Evolutionary conservation across 257 asterid genomes (phyloP), one percentile per base, ranked within the genome.

Genomic region (Capsicum rhomboideum): DNA sequence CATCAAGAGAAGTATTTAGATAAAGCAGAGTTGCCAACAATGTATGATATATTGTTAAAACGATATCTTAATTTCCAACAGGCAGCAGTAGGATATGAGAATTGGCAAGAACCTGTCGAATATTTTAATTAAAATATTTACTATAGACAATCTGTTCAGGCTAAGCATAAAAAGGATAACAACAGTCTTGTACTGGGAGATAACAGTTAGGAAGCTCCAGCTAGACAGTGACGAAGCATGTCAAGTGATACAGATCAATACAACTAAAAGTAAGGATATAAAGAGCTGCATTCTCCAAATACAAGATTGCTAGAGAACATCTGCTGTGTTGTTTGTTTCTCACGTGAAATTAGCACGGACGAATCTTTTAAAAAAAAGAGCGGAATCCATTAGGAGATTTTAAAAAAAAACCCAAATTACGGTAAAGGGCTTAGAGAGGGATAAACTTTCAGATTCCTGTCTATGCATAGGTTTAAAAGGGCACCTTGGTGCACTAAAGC

Each of bases 21-120:
- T 83, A 81, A 77, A 89, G 82, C 82, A 79, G 53, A 67, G 55
- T 80, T 29, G 77, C 61, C 42, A 84, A 29, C 58, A 46, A 74
- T 71, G 81, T 79, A 69, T 44, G 28, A 29, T 67, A 64, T 56
- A 49, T 80, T 16, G 75, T 50, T 50, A 77, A 75, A 77, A 50
- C 28, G 46, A 77, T 50, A 77, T 49, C 82, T 50, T 28, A 77
- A 34, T 50, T 77, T 54, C 17, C 82, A 50, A 77, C 46, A 77
- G 46, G 64, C 46, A 49, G 64, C 46, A 50, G 8, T 49, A 42
- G 17, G 42, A 61, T n/a, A 80, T 81, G 78, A 42, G 37, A 80
- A 61, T 61, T 42, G 77, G 74, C 40, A 59, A 44, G 58, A 34
- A 81, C 78, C 56, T 21, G 13, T n/a, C 4, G 8, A 42, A 59